These are phyloP conservation scores for Suillus lakei DNA, from an alignment of 768 basidiomycete genomes.

Conservation along the genomic window DNA sequence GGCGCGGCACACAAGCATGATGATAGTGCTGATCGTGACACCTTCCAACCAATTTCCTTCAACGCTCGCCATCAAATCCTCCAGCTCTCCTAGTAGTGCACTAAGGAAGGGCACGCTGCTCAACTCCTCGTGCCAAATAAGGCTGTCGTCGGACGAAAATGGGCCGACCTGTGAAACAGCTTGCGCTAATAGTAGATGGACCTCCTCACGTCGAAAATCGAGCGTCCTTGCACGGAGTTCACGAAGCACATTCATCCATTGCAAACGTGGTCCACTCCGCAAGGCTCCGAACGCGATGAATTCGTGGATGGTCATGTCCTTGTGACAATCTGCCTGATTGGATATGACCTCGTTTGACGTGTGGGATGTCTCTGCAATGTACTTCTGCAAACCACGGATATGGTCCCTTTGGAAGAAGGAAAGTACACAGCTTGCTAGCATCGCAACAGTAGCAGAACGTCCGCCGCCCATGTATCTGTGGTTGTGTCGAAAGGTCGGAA, in stretches of 20 bases:
- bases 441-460: slow-evolving; percentile 16
- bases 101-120: slow-evolving; percentile 36
- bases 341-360: slow-evolving; percentile 50
- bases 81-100: slow-evolving; percentile 41
- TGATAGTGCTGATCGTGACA: slow-evolving; percentile 36
- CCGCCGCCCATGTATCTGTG: slow-evolving; percentile 16
- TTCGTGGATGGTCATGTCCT: slow-evolving; percentile 49
- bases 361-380: slow-evolving; percentile 40
- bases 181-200: slow-evolving; percentile 49
- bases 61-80: slow-evolving; percentile 39
- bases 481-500: slow-evolving; percentile 36
- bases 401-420: slow-evolving; percentile 33
- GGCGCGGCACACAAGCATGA: slow-evolving; percentile 41
- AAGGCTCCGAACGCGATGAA: slow-evolving; percentile 48
- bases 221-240: slow-evolving; percentile 46
- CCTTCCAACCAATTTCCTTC: slow-evolving; percentile 47
- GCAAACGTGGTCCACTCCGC: slow-evolving; percentile 48
- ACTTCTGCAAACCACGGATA: slow-evolving; percentile 43
- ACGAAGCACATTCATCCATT: slow-evolving; percentile 57
- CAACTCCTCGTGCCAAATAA: slow-evolving; percentile 48
- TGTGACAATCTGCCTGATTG: slow-evolving; percentile 45
- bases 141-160: slow-evolving; percentile 11
- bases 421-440: slow-evolving; percentile 30
- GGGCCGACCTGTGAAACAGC: slow-evolving; percentile 49
- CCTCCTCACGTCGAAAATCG: slow-evolving; percentile 43